Evolutionary conservation across 495 filamentous ascomycete species (phyloP).

Genomic region (Trichodelitschia bisporula): DNA sequence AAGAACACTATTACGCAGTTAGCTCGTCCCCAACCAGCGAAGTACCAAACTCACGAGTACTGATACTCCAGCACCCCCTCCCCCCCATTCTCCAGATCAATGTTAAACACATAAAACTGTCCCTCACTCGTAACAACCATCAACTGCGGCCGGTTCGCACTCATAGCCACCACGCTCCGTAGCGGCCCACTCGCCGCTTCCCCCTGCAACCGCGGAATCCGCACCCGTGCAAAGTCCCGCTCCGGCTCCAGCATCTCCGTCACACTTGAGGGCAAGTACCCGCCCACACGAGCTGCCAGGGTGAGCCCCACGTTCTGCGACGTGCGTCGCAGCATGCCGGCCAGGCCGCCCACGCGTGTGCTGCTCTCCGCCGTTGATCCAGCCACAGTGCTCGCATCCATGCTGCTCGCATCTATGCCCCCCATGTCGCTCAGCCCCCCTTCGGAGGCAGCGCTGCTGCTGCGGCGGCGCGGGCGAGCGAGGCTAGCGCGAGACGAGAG

Average conservation of each 20-base stretch:
- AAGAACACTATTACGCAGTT: too few species aligned
- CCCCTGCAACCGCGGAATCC: conserved; percentile 43
- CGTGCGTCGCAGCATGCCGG: conserved; percentile 82
- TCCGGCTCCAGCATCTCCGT: conserved; percentile 95
- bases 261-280: conserved; percentile 74
- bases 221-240: conserved; percentile 88
- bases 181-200: conserved; percentile 20
- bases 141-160: conserved; percentile 71
- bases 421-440: background rate
- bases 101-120: conserved; percentile 78
- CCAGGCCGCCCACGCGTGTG: conserved; percentile 21
- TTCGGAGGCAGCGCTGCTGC: conserved; percentile 10
- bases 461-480: conserved; percentile 17
- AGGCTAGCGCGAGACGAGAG: conserved; percentile 1
- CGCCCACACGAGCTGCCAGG: conserved; percentile 68
- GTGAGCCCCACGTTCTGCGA: conserved; percentile 85
- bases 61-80: conserved; percentile 79
- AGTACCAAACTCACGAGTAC: conserved; percentile 33
- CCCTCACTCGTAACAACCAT: conserved; percentile 97
- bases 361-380: conserved; percentile 3
- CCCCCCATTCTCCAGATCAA: conserved; percentile 88
- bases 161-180: conserved; percentile 85
- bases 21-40: background rate
- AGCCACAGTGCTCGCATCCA: conserved; percentile 5
- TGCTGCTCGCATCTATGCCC: conserved; percentile 26